Percentiles rank a stretch among this genome's conserved stretches.
These are phyloP conservation scores for Trichophaea hybrida DNA, from an alignment of 2,329 filamentous ascomycete genomes.

Conservation along the genomic window DNA sequence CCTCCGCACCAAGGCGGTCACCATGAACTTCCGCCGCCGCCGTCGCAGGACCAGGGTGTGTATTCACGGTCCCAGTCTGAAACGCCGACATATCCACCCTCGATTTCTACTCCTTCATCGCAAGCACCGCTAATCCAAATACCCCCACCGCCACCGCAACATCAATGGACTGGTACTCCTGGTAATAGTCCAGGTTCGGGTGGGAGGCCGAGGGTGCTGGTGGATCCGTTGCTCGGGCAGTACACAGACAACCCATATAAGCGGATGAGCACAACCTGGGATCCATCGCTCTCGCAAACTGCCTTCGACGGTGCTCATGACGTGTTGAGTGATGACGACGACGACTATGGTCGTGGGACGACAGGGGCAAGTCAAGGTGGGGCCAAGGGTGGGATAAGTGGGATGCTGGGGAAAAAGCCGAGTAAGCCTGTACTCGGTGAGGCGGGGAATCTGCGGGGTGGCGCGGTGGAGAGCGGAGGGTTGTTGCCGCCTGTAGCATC, in stretches of 20 bases:
- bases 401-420: background rate
- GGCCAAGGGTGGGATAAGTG: background rate
- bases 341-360: background rate
- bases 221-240: slow-evolving; percentile 18
- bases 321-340: slow-evolving; percentile 20
- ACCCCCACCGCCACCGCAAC: slow-evolving; percentile 4
- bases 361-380: background rate
- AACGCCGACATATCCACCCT: background rate
- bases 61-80: background rate
- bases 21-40: background rate
- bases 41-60: no score
- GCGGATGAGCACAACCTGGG: slow-evolving; percentile 26
- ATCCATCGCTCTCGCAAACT: slow-evolving; percentile 18
- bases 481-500: background rate
- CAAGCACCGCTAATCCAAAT: slow-evolving; percentile 9
- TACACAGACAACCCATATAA: slow-evolving; percentile 27
- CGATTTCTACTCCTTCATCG: slow-evolving; percentile 4
- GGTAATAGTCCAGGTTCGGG: background rate
- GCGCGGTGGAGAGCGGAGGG: slow-evolving; percentile 7
- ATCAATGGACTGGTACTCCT: background rate
- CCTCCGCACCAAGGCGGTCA: background rate
- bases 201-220: slow-evolving; percentile 7
- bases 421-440: slow-evolving; percentile 34
- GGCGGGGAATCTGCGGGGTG: slow-evolving; percentile 31
- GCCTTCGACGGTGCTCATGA: slow-evolving; percentile 12